Evolutionary conservation across 257 asterid genomes (phyloP), one percentile per base, ranked within the genome.

Genomic region (Rubia yunnanensis): DNA sequence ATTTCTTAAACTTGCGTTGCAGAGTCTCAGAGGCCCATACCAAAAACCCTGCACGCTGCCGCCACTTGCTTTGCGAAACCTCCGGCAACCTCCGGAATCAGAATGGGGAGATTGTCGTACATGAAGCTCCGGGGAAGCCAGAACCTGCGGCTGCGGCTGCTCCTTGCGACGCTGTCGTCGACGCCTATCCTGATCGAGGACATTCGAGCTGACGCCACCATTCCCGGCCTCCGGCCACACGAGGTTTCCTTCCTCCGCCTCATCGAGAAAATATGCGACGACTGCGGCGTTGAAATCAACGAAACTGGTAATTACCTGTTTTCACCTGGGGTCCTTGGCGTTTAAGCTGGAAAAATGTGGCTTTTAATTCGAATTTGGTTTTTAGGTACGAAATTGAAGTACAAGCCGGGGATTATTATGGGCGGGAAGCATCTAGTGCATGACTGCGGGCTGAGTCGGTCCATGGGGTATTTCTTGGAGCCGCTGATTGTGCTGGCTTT

Each of bases 351-450:
- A 27, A 20, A 5, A 15, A 15, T 44, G n/a, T 44, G 52, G 22
- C n/a, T 44, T 10, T 13, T 20, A 14, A n/a, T 39, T 63, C n/a
- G n/a, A 36, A 38, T 63, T 5, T 28, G 74, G 69, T 48, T 67
- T 69, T 38, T 70, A 89, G 98, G 96, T 32, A 86, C 96, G 3
- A 85, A 83, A 61, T 72, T 94, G 70, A 88, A 80, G 92, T 90
- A 90, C 82, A 85, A 74, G 71, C 99, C 99, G 2, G 99, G 97
- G 31, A 82, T 80, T 63, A 79, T 94, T 78, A 85, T 86, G 85
- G 95, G 99, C 14, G 99, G 99, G 67, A 84, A 76, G 72, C 71
- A 82, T 78, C 77, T 89, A 56, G 73, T 70, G 46, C 99, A 92
- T 46, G 88, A 87, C 61, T 92, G 99, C 34, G 95, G 90, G 3